Evolutionary conservation across 768 basidiomycete genomes (phyloP).

Genomic region (Mycena rebaudengoi): DNA sequence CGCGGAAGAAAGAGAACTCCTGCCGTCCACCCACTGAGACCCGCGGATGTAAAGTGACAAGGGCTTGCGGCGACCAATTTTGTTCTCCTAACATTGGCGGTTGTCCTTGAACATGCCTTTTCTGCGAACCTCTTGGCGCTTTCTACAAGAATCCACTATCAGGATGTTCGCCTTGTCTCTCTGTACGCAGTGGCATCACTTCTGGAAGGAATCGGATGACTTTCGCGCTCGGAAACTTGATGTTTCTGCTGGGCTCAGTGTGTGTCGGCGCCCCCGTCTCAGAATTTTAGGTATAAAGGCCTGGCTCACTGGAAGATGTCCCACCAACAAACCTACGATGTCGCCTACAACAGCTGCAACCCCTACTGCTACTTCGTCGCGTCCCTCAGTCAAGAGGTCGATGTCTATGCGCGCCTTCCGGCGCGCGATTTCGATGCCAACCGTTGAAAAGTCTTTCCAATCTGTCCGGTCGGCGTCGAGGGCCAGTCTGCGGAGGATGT

Average conservation of each 20-base stretch:
- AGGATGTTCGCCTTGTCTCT: neutral
- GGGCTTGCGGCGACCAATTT: neutral
- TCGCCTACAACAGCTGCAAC: neutral
- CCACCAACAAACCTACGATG: neutral
- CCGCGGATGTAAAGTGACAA: neutral
- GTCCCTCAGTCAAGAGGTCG: neutral
- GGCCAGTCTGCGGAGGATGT: conserved; percentile 5
- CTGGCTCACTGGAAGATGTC: neutral
- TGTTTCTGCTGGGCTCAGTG: neutral
- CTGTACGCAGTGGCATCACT: neutral
- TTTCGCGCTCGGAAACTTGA: neutral
- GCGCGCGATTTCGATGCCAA: neutral
- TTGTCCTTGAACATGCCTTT: neutral
- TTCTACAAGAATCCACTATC: neutral
- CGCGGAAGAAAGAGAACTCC: too few species aligned
- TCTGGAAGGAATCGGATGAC: neutral
- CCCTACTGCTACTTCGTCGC: neutral
- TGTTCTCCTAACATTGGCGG: neutral
- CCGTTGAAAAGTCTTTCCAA: conserved; percentile 4
- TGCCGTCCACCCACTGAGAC: too few species aligned
- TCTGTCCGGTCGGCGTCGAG: conserved; percentile 1
- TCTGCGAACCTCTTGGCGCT: neutral
- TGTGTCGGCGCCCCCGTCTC: conserved; percentile 1
- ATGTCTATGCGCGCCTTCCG: conserved; percentile 13
- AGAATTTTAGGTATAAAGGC: conserved; percentile 12